phyloP scores from a whole-genome alignment of 768 basidiomycete species.

The Boletus rubescentipes region DNA sequence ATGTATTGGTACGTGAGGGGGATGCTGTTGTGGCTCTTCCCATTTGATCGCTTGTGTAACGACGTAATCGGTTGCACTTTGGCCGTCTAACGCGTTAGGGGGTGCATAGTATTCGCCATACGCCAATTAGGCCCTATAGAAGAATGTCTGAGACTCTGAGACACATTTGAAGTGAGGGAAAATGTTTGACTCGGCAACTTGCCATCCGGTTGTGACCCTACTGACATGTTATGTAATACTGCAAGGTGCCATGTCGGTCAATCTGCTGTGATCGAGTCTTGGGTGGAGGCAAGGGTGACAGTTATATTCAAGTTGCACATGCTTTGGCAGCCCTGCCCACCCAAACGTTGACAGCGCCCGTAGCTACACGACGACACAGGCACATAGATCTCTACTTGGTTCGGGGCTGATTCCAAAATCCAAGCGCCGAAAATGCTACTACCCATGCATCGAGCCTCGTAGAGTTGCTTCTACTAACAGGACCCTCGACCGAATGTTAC shows the following conservation, averaged over 20 bases:
- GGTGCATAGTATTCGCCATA: constrained; percentile 2
- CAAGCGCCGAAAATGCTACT: not conserved
- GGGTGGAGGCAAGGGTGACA: no score
- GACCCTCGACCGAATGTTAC: not conserved
- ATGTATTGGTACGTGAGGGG: not conserved
- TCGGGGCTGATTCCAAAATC: not conserved
- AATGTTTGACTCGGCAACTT: not conserved
- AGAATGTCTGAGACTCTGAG: not conserved
- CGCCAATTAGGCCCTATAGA: not conserved
- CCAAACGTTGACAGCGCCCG: not conserved
- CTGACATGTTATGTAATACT: no score
- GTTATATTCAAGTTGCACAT: not conserved
- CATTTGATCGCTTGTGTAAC: constrained; percentile 6
- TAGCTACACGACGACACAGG: not conserved
- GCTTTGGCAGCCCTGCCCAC: not conserved
- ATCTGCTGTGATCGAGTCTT: no score
- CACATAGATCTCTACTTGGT: no score
- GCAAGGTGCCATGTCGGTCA: no score
- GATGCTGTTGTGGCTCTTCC: not conserved
- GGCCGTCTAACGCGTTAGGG: not conserved
- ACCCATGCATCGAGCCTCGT: not conserved
- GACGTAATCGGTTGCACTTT: constrained; percentile 10
- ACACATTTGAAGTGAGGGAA: not conserved
- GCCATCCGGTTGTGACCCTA: no score
- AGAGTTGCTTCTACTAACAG: not conserved